These are phyloP conservation scores for Viola pubescens DNA, from an alignment of 441 rosid genomes.

Conservation along the genomic window DNA sequence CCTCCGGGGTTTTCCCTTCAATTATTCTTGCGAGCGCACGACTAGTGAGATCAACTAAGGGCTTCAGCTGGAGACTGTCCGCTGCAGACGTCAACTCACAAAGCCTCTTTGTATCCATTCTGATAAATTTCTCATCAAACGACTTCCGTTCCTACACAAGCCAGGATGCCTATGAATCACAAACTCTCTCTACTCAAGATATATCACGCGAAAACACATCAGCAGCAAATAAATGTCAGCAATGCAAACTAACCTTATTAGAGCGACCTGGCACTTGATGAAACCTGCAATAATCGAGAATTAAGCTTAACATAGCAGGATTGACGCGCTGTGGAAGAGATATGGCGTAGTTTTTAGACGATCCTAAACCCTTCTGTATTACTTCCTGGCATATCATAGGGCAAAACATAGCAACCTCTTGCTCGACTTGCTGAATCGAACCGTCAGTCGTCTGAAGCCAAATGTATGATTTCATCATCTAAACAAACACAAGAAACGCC, in stretches of 20 bases:
- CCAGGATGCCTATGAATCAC: neutral
- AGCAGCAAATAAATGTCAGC: constrained; percentile 3
- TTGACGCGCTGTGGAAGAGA: constrained; percentile 53
- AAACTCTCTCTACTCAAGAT: neutral
- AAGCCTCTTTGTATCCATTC: constrained; percentile 56
- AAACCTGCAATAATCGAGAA: constrained; percentile 65
- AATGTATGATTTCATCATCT: constrained; percentile 56
- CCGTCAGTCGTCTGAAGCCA: constrained; percentile 65
- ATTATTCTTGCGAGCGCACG: constrained; percentile 59
- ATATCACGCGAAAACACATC: too few relatives aligned
- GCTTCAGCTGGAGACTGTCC: constrained; percentile 59
- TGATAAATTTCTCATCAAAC: constrained; percentile 52
- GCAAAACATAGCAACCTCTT: constrained; percentile 74
- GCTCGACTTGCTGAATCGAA: constrained; percentile 64
- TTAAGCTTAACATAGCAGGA: constrained; percentile 44
- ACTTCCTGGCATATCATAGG: constrained; percentile 55
- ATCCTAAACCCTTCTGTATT: constrained; percentile 49
- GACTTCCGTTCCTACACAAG: constrained; percentile 44
- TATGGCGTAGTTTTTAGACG: constrained; percentile 53
- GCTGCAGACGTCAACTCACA: constrained; percentile 71
- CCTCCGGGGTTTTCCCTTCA: constrained; percentile 68
- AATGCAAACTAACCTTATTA: constrained; percentile 41
- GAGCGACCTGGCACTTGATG: constrained; percentile 63
- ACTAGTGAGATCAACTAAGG: constrained; percentile 65
- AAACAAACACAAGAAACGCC: constrained; percentile 7